Percentiles rank a stretch among this genome's conserved stretches.
phyloP scores from a whole-genome alignment of 805 yeast species.

The Starmerella vitae region DNA sequence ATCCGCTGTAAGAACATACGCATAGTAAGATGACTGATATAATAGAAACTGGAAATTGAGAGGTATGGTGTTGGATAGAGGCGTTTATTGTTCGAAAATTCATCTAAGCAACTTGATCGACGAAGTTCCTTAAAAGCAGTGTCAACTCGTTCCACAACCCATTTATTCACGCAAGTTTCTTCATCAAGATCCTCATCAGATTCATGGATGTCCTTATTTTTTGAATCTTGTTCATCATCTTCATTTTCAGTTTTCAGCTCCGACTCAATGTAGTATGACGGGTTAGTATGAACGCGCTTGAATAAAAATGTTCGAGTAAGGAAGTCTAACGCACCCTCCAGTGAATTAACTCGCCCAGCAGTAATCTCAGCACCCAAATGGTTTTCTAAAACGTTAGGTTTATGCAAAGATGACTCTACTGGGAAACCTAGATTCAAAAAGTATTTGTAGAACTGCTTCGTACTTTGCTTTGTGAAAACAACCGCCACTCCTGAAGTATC shows the following conservation, averaged over 20 bases:
- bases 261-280: constrained; percentile 53
- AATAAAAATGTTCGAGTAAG: constrained; percentile 64
- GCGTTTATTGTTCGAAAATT: constrained; percentile 20
- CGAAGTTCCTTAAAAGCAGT: constrained; percentile 48
- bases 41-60: constrained; percentile 79
- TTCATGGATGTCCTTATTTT: background rate
- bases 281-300: constrained; percentile 63
- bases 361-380: constrained; percentile 73
- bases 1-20: constrained; percentile 41
- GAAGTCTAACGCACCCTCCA: constrained; percentile 63
- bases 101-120: constrained; percentile 36
- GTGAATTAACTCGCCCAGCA: constrained; percentile 48
- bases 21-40: constrained; percentile 80
- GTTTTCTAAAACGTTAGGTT: constrained; percentile 45
- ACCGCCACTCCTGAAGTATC: constrained; percentile 69
- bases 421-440: constrained; percentile 70
- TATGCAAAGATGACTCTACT: constrained; percentile 66
- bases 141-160: constrained; percentile 43
- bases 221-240: background rate
- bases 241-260: background rate
- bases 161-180: constrained; percentile 22
- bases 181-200: constrained; percentile 25
- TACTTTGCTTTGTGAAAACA: constrained; percentile 61
- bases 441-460: constrained; percentile 63
- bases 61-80: constrained; percentile 60